Conservation (phyloP, 2,329 filamentous ascomycete genomes). For the Dothideomycetes sp. region DNA sequence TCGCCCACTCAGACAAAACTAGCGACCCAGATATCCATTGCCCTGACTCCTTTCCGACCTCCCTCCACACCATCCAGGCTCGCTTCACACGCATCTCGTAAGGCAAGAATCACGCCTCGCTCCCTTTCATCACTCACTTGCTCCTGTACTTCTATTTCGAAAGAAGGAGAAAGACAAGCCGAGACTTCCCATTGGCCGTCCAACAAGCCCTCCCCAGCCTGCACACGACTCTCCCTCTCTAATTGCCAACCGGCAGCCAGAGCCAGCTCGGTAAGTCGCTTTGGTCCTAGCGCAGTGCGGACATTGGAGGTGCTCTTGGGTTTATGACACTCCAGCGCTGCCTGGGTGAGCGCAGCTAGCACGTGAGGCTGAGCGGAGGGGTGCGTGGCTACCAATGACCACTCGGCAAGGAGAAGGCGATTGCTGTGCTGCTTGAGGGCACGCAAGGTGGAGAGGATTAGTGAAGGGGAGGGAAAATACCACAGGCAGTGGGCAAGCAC, state of each 20-base stretch:
- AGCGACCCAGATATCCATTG: slow-evolving; percentile 9
- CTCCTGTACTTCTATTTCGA: neutral
- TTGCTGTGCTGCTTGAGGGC: slow-evolving; percentile 28
- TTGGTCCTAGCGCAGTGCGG: slow-evolving; percentile 37
- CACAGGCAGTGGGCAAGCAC: slow-evolving; percentile 46
- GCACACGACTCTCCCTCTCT: slow-evolving; percentile 28
- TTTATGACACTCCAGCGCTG: slow-evolving; percentile 23
- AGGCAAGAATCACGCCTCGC: neutral
- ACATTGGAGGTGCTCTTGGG: slow-evolving; percentile 37
- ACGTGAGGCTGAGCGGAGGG: slow-evolving; percentile 40
- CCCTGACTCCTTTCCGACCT: neutral
- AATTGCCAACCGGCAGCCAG: slow-evolving; percentile 29
- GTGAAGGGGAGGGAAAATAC: slow-evolving; percentile 40
- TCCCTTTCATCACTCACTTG: neutral
- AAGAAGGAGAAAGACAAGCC: slow-evolving; percentile 14
- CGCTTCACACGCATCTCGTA: slow-evolving; percentile 5
- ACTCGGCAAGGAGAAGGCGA: slow-evolving; percentile 39
- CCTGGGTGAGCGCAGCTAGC: slow-evolving; percentile 43
- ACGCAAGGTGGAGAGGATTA: slow-evolving; percentile 30
- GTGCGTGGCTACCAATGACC: slow-evolving; percentile 34
- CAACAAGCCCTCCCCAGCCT: slow-evolving; percentile 30
- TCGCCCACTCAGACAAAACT: neutral
- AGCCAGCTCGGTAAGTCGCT: slow-evolving; percentile 31
- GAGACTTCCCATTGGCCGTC: slow-evolving; percentile 43
- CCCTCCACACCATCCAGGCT: slow-evolving; percentile 1